These are phyloP conservation scores for Globisporangium camurandrum DNA, from an alignment of 352 stramenopile genomes.

Conservation along the genomic window DNA sequence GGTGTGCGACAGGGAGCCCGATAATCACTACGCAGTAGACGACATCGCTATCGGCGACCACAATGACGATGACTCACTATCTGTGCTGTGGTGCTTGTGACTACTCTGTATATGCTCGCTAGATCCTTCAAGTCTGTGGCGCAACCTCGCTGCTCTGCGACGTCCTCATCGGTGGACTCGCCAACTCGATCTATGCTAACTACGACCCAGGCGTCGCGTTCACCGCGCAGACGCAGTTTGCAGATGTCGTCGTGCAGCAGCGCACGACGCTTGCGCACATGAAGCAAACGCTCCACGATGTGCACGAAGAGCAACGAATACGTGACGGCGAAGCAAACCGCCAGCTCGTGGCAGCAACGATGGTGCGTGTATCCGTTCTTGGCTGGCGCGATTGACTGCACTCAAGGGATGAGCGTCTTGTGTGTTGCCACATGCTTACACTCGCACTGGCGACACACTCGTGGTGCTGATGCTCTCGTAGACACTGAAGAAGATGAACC, in stretches of 20 bases:
- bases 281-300: slow-evolving; percentile 12
- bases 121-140: slow-evolving; percentile 27
- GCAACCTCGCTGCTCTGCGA: slow-evolving; percentile 29
- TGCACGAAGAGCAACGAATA: slow-evolving; percentile 9
- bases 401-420: neutral
- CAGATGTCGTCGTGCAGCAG: slow-evolving; percentile 22
- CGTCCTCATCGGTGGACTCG: slow-evolving; percentile 40
- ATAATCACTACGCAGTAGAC: neutral
- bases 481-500: slow-evolving; percentile 28
- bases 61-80: neutral
- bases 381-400: no score
- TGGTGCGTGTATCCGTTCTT: slow-evolving; percentile 2
- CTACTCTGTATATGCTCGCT: neutral
- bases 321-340: slow-evolving; percentile 19
- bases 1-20: neutral
- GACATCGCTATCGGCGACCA: no score
- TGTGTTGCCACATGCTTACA: neutral
- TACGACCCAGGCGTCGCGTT: slow-evolving; percentile 34
- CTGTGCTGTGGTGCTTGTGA: no score
- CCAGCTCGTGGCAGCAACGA: slow-evolving; percentile 18
- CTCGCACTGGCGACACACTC: no score
- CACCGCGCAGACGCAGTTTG: slow-evolving; percentile 35
- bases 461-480: slow-evolving; percentile 6
- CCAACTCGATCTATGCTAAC: slow-evolving; percentile 49
- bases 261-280: slow-evolving; percentile 8